Conservation (phyloP, 805 yeast species). For the Lachancea waltii region DNA sequence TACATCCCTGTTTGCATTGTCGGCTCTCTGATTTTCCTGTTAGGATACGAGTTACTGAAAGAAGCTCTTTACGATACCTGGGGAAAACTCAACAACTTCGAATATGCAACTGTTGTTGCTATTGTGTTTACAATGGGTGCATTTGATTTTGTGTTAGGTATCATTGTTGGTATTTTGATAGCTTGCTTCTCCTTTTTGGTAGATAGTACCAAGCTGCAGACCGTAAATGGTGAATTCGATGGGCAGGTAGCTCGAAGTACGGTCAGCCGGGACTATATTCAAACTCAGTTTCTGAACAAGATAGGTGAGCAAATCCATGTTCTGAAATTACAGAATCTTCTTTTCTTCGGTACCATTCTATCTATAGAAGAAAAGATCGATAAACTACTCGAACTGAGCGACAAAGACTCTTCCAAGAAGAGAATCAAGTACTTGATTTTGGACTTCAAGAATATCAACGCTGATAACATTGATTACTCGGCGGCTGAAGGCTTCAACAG, state of each 20-base stretch:
- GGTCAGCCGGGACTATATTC: constrained; percentile 83
- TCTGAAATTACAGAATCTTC: constrained; percentile 76
- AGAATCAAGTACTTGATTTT: constrained; percentile 77
- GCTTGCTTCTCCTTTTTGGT: constrained; percentile 96
- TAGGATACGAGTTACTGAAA: constrained; percentile 83
- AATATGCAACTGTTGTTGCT: constrained; percentile 74
- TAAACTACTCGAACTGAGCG: constrained; percentile 50
- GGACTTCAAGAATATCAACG: constrained; percentile 75
- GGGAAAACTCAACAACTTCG: constrained; percentile 67
- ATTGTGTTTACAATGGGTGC: constrained; percentile 95
- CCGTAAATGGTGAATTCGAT: constrained; percentile 72
- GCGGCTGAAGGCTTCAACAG: constrained; percentile 95
- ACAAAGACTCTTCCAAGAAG: constrained; percentile 33
- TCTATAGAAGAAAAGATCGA: constrained; percentile 77
- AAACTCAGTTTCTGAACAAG: constrained; percentile 73
- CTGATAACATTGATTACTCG: constrained; percentile 73
- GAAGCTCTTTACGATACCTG: constrained; percentile 84
- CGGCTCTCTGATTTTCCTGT: constrained; percentile 80
- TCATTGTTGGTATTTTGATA: constrained; percentile 78
- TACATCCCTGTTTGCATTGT: constrained; percentile 94
- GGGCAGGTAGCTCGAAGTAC: constrained; percentile 90
- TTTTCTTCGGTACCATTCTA: constrained; percentile 94
- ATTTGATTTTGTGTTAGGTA: constrained; percentile 91
- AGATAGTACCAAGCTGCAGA: constrained; percentile 79
- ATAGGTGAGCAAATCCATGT: constrained; percentile 91